phyloP scores from a whole-genome alignment of 169 alveolate genomes.

The Plasmodium knowlesi region DNA sequence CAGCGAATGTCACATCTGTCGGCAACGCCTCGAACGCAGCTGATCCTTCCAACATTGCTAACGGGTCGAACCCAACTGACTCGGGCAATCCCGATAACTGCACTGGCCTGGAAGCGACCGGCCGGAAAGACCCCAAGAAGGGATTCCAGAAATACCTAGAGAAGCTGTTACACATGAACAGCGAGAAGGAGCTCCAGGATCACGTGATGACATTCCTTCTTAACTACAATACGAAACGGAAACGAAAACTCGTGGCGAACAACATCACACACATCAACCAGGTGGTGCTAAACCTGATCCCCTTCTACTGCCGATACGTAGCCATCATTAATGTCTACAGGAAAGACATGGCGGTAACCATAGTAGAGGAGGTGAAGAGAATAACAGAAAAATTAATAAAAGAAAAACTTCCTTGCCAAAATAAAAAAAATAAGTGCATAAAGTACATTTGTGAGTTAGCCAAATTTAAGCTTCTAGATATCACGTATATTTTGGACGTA shows the following conservation, averaged over 20 bases:
- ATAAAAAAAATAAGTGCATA: conserved; percentile 57
- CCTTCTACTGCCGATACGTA: conserved; percentile 56
- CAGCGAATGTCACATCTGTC: too few species aligned
- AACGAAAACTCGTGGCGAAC: conserved; percentile 34
- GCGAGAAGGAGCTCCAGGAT: conserved; percentile 42
- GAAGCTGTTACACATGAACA: conserved; percentile 32
- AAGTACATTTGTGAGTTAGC: conserved; percentile 44
- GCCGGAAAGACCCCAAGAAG: neutral
- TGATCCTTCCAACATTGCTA: neutral
- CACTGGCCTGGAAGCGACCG: neutral
- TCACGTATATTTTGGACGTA: conserved; percentile 40
- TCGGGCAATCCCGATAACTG: too few species aligned
- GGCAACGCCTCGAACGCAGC: neutral
- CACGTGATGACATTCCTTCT: conserved; percentile 40
- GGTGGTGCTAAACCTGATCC: conserved; percentile 11
- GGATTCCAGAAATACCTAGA: conserved; percentile 22
- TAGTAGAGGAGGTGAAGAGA: conserved; percentile 36
- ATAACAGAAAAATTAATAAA: conserved; percentile 36
- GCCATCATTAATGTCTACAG: conserved; percentile 44
- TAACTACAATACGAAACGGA: conserved; percentile 56
- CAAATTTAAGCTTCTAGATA: conserved; percentile 47
- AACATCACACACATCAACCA: conserved; percentile 26
- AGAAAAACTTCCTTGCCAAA: conserved; percentile 53
- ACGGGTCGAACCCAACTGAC: too few species aligned
- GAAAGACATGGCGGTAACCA: conserved; percentile 11